Percentiles rank a stretch among this genome's conserved stretches.
Conservation (phyloP, 495 filamentous ascomycete genomes). For the Penicillium cataractarum region DNA sequence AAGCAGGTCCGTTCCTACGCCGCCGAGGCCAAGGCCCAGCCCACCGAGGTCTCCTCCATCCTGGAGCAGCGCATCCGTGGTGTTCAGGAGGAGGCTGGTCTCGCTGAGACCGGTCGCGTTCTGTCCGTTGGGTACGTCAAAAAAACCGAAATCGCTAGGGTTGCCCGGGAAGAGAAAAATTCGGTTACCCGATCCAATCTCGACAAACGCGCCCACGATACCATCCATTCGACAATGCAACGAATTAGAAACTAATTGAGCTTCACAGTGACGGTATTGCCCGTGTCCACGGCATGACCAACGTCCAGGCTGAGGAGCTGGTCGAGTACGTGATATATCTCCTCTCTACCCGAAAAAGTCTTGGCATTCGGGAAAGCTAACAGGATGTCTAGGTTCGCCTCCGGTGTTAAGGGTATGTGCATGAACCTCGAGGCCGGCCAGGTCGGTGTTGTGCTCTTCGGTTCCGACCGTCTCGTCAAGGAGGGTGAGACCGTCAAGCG, state of each 20-base stretch:
- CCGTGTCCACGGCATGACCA: conserved; percentile 99
- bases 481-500: conserved; percentile 99
- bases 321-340: conserved; percentile 80
- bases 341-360: conserved; percentile 21
- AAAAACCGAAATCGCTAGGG: conserved; percentile 19
- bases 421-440: conserved; percentile 99
- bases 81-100: conserved; percentile 91
- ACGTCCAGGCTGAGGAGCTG: conserved; percentile 99
- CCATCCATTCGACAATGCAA: conserved; percentile 13
- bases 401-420: conserved; percentile 99
- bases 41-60: conserved; percentile 98
- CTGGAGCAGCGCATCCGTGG: conserved; percentile 98
- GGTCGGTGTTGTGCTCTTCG: conserved; percentile 99
- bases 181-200: conserved; percentile 34
- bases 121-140: conserved; percentile 94
- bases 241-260: conserved; percentile 28
- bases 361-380: conserved; percentile 41
- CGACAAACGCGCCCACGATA: conserved; percentile 31
- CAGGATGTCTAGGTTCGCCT: conserved; percentile 79
- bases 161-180: conserved; percentile 38
- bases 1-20: conserved; percentile 89
- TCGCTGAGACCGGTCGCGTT: conserved; percentile 98
- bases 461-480: conserved; percentile 99
- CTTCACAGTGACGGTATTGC: conserved; percentile 95
- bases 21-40: conserved; percentile 88